Conservation (phyloP, 1,284 basidiomycete species). For the Cutaneotrichosporon sp. region DNA sequence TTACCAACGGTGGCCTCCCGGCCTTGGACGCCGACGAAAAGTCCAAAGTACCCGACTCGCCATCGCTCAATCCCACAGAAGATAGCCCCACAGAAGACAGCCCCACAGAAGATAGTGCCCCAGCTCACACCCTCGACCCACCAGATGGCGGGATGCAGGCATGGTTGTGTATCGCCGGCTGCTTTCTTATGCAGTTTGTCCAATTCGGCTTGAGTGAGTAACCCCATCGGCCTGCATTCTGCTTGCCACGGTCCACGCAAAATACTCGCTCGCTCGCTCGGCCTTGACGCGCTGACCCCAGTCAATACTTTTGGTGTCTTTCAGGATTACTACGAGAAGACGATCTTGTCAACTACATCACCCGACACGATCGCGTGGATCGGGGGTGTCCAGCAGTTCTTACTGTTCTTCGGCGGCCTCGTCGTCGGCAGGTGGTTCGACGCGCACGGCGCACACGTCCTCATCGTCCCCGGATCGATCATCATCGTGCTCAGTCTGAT, state of each 20-base stretch:
- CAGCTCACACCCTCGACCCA: slow-evolving; percentile 1
- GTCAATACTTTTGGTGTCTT: slow-evolving; percentile 37
- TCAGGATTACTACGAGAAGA: slow-evolving; percentile 35
- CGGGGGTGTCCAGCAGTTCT: slow-evolving; percentile 64
- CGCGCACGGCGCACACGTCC: slow-evolving; percentile 44
- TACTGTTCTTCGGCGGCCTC: slow-evolving; percentile 52
- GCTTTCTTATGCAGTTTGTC: slow-evolving; percentile 33
- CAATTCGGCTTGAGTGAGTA: slow-evolving; percentile 31
- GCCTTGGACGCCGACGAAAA: neutral
- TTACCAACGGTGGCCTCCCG: neutral
- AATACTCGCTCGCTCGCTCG: neutral
- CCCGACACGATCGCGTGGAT: slow-evolving; percentile 61
- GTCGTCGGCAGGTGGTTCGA: slow-evolving; percentile 28
- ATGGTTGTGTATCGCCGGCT: slow-evolving; percentile 34
- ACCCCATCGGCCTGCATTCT: no score
- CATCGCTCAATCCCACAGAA: neutral
- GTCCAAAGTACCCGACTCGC: neutral
- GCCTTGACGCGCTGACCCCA: neutral
- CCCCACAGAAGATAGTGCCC: neutral
- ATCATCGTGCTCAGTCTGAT: slow-evolving; percentile 53
- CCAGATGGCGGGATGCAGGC: slow-evolving; percentile 34
- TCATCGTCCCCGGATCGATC: slow-evolving; percentile 55
- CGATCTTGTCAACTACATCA: slow-evolving; percentile 23
- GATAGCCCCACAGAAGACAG: neutral
- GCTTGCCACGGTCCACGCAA: slow-evolving; percentile 29